Base-by-base conservation (phyloP, 2,329 filamentous ascomycete species). In the Fusarium staphyleae region DNA sequence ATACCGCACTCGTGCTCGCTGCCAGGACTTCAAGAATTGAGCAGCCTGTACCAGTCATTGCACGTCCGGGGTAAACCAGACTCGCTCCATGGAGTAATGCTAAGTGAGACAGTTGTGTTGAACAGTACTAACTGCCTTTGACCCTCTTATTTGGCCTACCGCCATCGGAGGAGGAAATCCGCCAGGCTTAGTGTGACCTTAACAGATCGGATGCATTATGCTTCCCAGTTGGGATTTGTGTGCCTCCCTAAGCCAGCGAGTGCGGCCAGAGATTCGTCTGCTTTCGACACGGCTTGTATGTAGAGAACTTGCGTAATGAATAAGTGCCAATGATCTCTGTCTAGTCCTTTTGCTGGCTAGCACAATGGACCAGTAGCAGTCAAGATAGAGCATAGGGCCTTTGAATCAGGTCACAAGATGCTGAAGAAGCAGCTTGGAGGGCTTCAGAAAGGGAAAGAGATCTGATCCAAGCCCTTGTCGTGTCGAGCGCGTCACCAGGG, bases 41-140 rank as follows among this genome's bases (percentile, higher is more conserved):
- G 43, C 8, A 40, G 28, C 14, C 44, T 48, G 16, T n/a, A 18
- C 18, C 44, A 26, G 44, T 48, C 35, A 48, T 24, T 40, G 29
- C 37, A 29, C 14, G 42, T 55, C 47, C 28, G 58, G 58, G 57
- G 58, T 59, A 59, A 45, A 59, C 57, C 35, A 50, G 28, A 14
- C 18, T 19, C 24, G 24, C 26, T 32, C 40, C 48, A 55, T 18
- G 30, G 18, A 44, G 24, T 32, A 30, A 41, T 54, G 30, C 52
- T 44, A 55, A 42, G 54, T 42, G 32, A 40, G 32, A 44, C 52
- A 51, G 36, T 51, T 40, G 26, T 45, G 33, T 51, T 44, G 36
- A 61, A 22, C 22, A 29, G 41, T 13, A 46, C 30, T 45, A 26
- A 16, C 41, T 54, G 28, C 16, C 29, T 33, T 41, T 44, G 43